Conservation (phyloP, 352 stramenopile species). For the Globisporangium nunn region DNA sequence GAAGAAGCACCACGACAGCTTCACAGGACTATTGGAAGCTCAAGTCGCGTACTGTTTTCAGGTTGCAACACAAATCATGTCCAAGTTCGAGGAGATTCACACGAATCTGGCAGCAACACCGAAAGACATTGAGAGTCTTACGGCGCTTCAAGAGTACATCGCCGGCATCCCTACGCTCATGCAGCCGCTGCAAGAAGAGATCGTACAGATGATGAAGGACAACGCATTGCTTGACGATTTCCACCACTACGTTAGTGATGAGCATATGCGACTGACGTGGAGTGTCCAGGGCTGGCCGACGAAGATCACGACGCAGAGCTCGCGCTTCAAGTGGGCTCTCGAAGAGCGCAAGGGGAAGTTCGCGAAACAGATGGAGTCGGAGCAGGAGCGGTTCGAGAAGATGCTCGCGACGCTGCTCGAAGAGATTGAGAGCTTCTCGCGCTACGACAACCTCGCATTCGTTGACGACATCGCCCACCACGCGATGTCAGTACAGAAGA, state of each 20-base stretch:
- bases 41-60: constrained; percentile 64
- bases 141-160: constrained; percentile 85
- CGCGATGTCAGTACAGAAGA: constrained; percentile 79
- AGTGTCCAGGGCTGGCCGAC: constrained; percentile 86
- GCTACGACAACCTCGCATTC: constrained; percentile 85
- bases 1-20: constrained; percentile 77
- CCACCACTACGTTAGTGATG: constrained; percentile 73
- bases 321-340: constrained; percentile 64
- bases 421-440: constrained; percentile 85
- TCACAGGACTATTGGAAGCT: constrained; percentile 61
- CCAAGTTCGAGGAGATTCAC: constrained; percentile 85
- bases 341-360: constrained; percentile 85
- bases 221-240: constrained; percentile 82
- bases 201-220: constrained; percentile 70
- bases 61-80: constrained; percentile 55
- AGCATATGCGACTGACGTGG: constrained; percentile 87
- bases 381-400: constrained; percentile 91
- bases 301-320: constrained; percentile 81
- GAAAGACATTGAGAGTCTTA: constrained; percentile 90
- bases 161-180: constrained; percentile 57
- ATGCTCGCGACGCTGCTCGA: constrained; percentile 70
- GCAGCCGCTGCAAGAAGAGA: constrained; percentile 75
- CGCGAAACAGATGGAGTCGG: constrained; percentile 90
- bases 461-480: constrained; percentile 86
- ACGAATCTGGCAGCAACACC: constrained; percentile 68